A percentile compares a stretch with the other conserved stretches of the same genome.
Conservation (phyloP, 1,284 basidiomycete species). For the Chiua sp. region DNA sequence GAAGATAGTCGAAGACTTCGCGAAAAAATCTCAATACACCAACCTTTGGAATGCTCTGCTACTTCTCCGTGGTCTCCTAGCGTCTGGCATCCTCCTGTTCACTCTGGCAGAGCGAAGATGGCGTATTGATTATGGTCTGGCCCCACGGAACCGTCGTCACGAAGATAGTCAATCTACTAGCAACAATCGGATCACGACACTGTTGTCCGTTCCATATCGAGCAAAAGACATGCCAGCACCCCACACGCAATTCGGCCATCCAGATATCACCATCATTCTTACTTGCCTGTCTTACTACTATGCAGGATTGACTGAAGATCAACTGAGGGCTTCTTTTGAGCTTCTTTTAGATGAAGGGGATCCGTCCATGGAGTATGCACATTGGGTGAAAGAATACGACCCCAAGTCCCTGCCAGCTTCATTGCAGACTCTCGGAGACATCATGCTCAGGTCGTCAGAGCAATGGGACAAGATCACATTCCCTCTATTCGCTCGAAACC, state of each 20-base stretch:
- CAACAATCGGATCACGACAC: no score
- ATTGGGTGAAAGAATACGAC: no score
- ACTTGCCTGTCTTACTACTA: conserved; percentile 60
- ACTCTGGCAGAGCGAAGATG: conserved; percentile 49
- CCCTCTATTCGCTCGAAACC: conserved; percentile 43
- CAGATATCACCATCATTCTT: conserved; percentile 51
- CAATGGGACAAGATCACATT: conserved; percentile 35
- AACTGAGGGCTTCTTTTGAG: conserved; percentile 40
- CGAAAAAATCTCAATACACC: background rate
- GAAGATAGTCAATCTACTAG: no score
- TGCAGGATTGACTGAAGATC: conserved; percentile 43
- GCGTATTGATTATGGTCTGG: conserved; percentile 52
- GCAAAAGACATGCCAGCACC: conserved; percentile 54
- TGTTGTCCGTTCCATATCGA: conserved; percentile 53
- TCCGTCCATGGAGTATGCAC: no score
- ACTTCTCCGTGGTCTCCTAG: conserved; percentile 37
- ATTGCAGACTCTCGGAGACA: conserved; percentile 16
- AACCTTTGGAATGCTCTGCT: no score
- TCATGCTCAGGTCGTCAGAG: conserved; percentile 46
- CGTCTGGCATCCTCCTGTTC: conserved; percentile 44
- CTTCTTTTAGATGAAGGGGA: no score
- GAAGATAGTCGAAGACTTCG: conserved; percentile 17
- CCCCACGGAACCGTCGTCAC: no score
- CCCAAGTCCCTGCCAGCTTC: no score
- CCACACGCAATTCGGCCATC: conserved; percentile 59